Base-by-base conservation (phyloP, 371 early-diverging fungal genomes). In the Mortierella sp. region DNA sequence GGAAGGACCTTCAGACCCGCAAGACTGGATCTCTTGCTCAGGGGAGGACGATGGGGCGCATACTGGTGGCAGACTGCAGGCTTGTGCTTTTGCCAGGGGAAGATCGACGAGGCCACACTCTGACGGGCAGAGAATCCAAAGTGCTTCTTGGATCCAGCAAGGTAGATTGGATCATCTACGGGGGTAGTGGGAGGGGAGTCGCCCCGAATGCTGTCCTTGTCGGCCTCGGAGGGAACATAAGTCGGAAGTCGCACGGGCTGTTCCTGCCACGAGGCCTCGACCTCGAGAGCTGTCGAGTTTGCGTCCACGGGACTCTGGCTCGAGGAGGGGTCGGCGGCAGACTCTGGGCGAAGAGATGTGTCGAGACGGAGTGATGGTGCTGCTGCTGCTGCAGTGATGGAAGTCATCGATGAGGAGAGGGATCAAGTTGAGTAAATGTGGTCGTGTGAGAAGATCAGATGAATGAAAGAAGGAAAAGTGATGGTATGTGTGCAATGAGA, bases 71-170 rank as follows among this genome's bases (percentile, higher is more conserved):
- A 82, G 61, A 81, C 81, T 0, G 77, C 78, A 10, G 82, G 82
- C 45, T 82, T 82, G 52, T 82, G 74, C 40, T 82, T 82, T 50
- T 77, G 77, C 82, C 82, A 82, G 13, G 82, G 82, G 43, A 82
- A 82, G 66, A 82, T 82, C 39, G 71, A 74, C 0, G 82, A 74
- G 1, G 77, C 81, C 2, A 73, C 64, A 66, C 77, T 76, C 63
- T 76, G 77, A 24, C 77, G 70, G 4, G 71, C 53, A 7, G 81
- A 81, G 58, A 81, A 81, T 9, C 81, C 81, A 66, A 81, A 81
- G 37, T 81, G 81, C 44, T 81, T 81, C 45, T 74, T 81, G 26
- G 77, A 74, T 26, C 73, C 71, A 16, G 50, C 14, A 14, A 67
- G 2, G 34, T 81, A 63, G 34, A 81, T 81, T 3, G 81, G 81